A percentile compares a stretch with the other conserved stretches of the same genome.
These are phyloP conservation scores for Acacia acuminata DNA, from an alignment of 306 rosid species.

Conservation along the genomic window DNA sequence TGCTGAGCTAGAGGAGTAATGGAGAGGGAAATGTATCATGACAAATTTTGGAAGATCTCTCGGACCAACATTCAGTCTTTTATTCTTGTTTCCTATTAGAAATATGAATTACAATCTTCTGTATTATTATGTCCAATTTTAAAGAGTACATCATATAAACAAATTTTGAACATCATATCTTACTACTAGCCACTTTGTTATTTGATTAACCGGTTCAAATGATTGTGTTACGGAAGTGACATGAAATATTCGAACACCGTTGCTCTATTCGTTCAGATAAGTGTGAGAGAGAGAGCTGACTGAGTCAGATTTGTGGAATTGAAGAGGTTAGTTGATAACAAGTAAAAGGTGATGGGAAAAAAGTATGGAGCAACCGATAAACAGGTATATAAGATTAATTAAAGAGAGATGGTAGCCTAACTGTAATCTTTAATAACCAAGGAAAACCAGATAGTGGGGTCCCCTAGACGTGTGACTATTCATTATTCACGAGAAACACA, in stretches of 20 bases:
- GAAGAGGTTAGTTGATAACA: not conserved
- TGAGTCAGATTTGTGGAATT: not conserved
- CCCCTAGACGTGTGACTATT: not conserved
- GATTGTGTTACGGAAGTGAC: not conserved
- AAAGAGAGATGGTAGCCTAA: not conserved
- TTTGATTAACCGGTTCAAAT: not conserved
- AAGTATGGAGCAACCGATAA: not conserved
- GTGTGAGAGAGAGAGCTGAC: not conserved
- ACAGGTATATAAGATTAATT: not conserved
- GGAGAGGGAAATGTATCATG: not conserved
- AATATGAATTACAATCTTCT: not conserved
- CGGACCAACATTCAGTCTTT: not conserved
- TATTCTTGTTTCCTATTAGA: not conserved
- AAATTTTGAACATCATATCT: not conserved
- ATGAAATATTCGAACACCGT: not conserved
- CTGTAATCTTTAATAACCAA: not conserved
- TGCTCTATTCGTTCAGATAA: not conserved
- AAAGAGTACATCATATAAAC: no score
- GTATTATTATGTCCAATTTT: not conserved
- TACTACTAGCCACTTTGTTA: not conserved
- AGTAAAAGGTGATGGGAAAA: not conserved
- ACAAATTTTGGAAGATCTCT: not conserved
- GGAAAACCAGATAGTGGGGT: conserved; percentile 7
- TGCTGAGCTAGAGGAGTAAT: not conserved
- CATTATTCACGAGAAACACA: not conserved